Evolutionary conservation across 2,329 filamentous ascomycete species (phyloP), one percentile per base, ranked within the genome.

Genomic region (Curvularia sp.): DNA sequence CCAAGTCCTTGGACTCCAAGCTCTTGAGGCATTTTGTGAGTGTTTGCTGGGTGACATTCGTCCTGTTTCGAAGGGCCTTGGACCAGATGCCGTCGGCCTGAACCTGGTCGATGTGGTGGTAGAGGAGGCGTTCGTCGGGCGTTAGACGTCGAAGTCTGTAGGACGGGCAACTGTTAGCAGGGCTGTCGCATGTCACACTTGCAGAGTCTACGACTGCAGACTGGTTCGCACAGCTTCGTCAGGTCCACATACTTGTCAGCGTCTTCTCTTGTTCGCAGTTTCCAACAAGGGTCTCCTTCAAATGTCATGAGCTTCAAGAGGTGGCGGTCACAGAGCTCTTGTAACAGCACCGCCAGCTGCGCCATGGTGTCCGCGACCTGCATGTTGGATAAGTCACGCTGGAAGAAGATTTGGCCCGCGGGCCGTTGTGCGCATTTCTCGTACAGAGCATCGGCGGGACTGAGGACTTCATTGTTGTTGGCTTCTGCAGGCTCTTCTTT

Each of bases 21-120:
- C 89, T 87, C 80, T 96, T 97, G 67, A 98, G 84, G 27, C 88
- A 88, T 69, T 90, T 89, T 68, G 90, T 91, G 69, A 98, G 85
- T 36, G 91, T 87, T 49, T 89, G 89, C 71, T 94, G 91, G 80
- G 96, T 92, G 75, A 97, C 86, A 77, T 92, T 90, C 56, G 92
- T 89, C 60, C 88, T 87, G 67, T 84, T 84, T 76, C 93, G 91
- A 68, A 99, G 89, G 13, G 88, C 90, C 74, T 92, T 92, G 61
- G 90, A 89, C 95, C 95, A 99, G 71, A 97, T 92, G 60, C 94
- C 95, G 70, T 92, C 90, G 64, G 87, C 86, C 63, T 90, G 91
- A 28, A 91, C 89, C 67, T 91, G 89, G 78, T 98, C 94, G 73
- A 99, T 94, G 68, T 92, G 86, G 65, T 88, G 87, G 83, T 96